Percentiles rank a stretch among this genome's conserved stretches.
phyloP scores from a whole-genome alignment of 192 early-diverging fungal species.

The Phlyctochytrium arcticum region DNA sequence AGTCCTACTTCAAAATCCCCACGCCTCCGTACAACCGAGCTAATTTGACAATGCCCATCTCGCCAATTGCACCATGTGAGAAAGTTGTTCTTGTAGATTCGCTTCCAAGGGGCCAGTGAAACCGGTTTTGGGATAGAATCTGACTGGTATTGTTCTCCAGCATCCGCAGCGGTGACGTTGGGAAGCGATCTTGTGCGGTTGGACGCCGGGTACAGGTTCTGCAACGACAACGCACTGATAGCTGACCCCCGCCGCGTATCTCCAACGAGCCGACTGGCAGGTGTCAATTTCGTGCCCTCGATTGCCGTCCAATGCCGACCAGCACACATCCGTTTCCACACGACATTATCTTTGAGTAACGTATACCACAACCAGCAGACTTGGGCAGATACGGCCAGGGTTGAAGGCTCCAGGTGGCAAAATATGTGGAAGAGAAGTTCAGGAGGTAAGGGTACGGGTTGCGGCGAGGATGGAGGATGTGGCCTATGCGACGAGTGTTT shows the following conservation, averaged over 20 bases:
- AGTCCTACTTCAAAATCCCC: neutral
- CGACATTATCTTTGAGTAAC: conserved; percentile 28
- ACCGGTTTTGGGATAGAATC: neutral
- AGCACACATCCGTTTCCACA: conserved; percentile 36
- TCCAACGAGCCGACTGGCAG: too few relatives aligned
- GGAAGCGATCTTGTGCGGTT: too few relatives aligned
- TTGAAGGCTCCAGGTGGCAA: conserved; percentile 8
- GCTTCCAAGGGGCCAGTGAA: conserved; percentile 36
- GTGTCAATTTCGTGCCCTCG: too few relatives aligned
- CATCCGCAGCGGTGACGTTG: too few relatives aligned
- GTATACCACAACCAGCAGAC: conserved; percentile 28
- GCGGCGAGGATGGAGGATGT: neutral
- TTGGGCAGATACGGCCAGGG: conserved; percentile 10
- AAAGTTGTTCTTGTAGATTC: conserved; percentile 42
- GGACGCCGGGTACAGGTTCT: too few relatives aligned
- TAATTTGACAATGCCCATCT: conserved; percentile 20
- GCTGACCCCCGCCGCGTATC: too few relatives aligned
- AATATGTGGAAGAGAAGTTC: conserved; percentile 42
- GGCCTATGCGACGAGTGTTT: too few relatives aligned
- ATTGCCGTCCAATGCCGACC: conserved; percentile 11
- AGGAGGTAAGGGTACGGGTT: neutral
- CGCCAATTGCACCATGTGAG: conserved; percentile 41
- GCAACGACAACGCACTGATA: too few relatives aligned
- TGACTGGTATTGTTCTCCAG: neutral
- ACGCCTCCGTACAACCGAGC: neutral